Evolutionary conservation across 2,329 filamentous ascomycete genomes (phyloP), one percentile per base, ranked within the genome.

Genomic region (Orbilia blumenaviensis): DNA sequence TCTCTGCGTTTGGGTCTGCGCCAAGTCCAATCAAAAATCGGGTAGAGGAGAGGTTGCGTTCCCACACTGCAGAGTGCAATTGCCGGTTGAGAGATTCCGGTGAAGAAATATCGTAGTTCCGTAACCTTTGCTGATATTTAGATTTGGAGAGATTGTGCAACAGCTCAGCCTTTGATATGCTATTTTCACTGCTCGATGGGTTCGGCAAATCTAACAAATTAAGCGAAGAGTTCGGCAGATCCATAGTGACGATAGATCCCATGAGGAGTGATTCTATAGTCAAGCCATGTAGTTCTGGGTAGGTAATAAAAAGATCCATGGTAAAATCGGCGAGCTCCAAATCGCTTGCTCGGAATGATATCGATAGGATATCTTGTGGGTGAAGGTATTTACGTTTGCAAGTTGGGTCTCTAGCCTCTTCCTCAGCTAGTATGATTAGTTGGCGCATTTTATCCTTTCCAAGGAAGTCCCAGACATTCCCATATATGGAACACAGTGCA

Each of bases 391-490:
- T 34, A 9, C 32, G 54, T 8, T 25, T 25, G 27, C 58, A 34
- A n/a, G 25, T 32, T 12, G 38, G 41, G 25, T 36, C 16, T 9
- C 16, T 12, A 16, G 25, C 18, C 10, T 56, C 29, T 29, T 56
- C 25, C 25, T 44, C 21, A 9, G 25, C 27, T 12, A 23, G 14
- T 0, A 5, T 16, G 8, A 61, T n/a, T 14, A 68, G n/a, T 7
- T 61, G 3, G 16, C 27, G 10, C 9, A 68, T 41, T 5, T 25
- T 34, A 23, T 58, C 23, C 9, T 41, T 29, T 25, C 64, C 52
- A 6, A 68, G 2, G 10, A 68, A 50, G 18, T 68, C 52, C 52
- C 64, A 60, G 2, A 68, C 21, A 16, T 50, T 23, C 1, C 32
- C 42, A 21, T 23, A 27, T 12, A 18, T 10, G 8, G 9, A 23